phyloP scores from a whole-genome alignment of 1,284 basidiomycete genomes.

The Papiliotrema fonsecae region DNA sequence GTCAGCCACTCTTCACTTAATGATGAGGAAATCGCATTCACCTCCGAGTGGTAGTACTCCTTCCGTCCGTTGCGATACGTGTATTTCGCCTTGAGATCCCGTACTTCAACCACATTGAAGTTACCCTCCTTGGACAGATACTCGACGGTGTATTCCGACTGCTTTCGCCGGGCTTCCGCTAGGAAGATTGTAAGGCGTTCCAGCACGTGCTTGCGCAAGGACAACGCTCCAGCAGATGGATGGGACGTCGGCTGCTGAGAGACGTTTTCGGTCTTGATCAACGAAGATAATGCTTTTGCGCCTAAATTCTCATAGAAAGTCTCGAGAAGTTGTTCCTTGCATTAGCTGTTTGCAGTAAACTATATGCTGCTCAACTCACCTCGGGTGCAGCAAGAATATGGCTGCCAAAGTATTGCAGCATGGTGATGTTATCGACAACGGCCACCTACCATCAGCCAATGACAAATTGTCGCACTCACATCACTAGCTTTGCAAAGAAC shows the following conservation, averaged over 20 bases:
- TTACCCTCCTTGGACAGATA: conserved; percentile 69
- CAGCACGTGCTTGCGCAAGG: conserved; percentile 57
- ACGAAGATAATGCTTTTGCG: conserved; percentile 62
- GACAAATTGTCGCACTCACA: conserved; percentile 9
- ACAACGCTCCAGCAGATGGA: conserved; percentile 27
- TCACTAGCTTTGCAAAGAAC: conserved; percentile 33
- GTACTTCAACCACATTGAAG: conserved; percentile 59
- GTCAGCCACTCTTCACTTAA: conserved; percentile 13
- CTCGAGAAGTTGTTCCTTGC: conserved; percentile 40
- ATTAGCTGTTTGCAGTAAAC: neutral
- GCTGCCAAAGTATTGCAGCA: conserved; percentile 70
- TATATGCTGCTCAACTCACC: conserved; percentile 53
- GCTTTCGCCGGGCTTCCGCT: conserved; percentile 74
- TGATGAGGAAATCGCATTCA: conserved; percentile 14
- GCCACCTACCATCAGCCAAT: conserved; percentile 53
- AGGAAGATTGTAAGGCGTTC: conserved; percentile 88
- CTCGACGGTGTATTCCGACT: conserved; percentile 59
- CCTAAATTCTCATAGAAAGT: conserved; percentile 49
- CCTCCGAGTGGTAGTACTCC: conserved; percentile 37
- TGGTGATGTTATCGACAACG: conserved; percentile 73
- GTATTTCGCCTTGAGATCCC: conserved; percentile 33
- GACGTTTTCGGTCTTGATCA: conserved; percentile 72
- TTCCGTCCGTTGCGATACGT: conserved; percentile 28
- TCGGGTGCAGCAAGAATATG: conserved; percentile 84
- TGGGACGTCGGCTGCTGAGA: conserved; percentile 12